Evolutionary conservation across 768 basidiomycete genomes (phyloP).

Genomic region (Tricholoma saponaceum): DNA sequence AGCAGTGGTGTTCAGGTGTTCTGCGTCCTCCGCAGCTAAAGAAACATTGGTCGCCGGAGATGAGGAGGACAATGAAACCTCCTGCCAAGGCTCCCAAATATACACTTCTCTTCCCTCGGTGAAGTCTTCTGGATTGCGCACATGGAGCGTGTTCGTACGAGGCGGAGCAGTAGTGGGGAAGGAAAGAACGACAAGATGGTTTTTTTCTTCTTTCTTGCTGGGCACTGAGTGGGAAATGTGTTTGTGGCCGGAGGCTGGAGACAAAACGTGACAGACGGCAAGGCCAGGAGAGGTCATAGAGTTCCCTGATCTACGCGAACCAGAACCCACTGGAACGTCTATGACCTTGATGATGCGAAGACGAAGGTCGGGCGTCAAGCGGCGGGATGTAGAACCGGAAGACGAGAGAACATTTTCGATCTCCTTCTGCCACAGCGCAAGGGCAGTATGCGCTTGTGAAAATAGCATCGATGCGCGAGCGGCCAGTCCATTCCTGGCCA

Average conservation of each 20-base stretch:
- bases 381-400: constrained; percentile 17
- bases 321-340: constrained; percentile 26
- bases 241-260: constrained; percentile 13
- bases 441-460: constrained; percentile 39
- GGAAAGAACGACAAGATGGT: constrained; percentile 33
- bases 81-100: constrained; percentile 51
- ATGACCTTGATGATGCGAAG: constrained; percentile 41
- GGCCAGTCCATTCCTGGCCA: constrained; percentile 51
- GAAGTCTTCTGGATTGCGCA: constrained; percentile 34
- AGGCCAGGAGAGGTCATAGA: constrained; percentile 29
- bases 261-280: constrained; percentile 37
- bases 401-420: constrained; percentile 30
- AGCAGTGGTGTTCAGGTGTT: background rate
- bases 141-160: constrained; percentile 13
- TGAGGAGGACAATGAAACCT: constrained; percentile 23
- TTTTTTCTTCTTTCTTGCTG: constrained; percentile 5
- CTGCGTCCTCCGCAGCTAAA: background rate
- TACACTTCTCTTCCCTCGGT: constrained; percentile 35
- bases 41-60: background rate
- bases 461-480: constrained; percentile 42
- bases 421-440: constrained; percentile 51
- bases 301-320: constrained; percentile 18
- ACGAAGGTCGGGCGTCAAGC: constrained; percentile 36
- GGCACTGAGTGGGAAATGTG: constrained; percentile 13
- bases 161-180: constrained; percentile 24